Base-by-base conservation (phyloP, 2,329 filamentous ascomycete genomes). In the Fusarium transvaalense region DNA sequence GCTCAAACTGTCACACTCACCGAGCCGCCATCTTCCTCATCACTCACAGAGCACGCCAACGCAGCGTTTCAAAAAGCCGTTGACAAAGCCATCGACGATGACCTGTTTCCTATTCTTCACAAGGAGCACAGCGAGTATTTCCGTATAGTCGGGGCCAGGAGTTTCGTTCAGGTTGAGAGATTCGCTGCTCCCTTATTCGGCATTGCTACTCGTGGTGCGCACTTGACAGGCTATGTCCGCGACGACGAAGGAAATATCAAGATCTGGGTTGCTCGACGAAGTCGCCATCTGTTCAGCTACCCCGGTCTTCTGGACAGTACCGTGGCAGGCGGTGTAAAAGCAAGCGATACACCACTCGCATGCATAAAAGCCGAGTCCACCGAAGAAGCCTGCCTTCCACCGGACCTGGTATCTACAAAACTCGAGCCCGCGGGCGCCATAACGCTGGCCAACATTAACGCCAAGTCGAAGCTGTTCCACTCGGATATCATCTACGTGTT, bases 241-340 rank as follows among this genome's bases (percentile, higher is more conserved):
- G 54, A 61, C 8, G 31, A 45, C 0, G 74, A 80, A 10, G 82
- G 83, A 8, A 80, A 82, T 8, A 46, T 92, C 55, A 87, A 84
- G 70, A 84, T 95, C 31, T 96, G 92, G 92, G 85, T 92, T 2
- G 90, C 92, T 1, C 82, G 89, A 25, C 83, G 92, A 17, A 86
- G 89, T 46, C 81, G 78, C 48, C 85, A 83, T 12, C 91, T 94
- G 73, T 86, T 90, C 76, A 94, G 91, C 0, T 94, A 92, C 71
- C 89, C 89, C 0, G 86, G 88, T 5, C 89, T 92, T 84, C 82
- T 94, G 56, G 92, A 96, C 75, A 95, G 93, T 73, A 91, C 91
- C 9, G 92, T 94, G 15, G 92, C 92, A 0, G 92, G 92, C 5
- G 92, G 92, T 0, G 88, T 94, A 72, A 86, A 89, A 56, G 87